Base-by-base conservation (phyloP, 306 rosid genomes). In the Hippophae rhamnoides region DNA sequence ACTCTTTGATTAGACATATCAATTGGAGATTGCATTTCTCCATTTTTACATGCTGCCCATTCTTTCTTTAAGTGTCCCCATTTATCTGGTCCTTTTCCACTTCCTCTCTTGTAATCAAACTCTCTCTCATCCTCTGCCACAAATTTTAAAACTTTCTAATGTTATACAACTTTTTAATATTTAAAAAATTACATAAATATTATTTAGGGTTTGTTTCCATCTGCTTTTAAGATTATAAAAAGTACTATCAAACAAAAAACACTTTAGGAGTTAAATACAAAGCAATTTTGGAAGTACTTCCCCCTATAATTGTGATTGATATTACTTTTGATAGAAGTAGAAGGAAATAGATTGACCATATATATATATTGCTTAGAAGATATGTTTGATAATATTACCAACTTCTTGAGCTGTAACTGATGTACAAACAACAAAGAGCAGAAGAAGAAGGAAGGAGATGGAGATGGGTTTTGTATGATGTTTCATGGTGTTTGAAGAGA, bases 391-490 rank as follows among this genome's bases (percentile, higher is more conserved):
- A 31, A 2, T 2, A 2, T 49, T 81, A 88, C 94, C 94, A 52
- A 75, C 84, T 89, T 89, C 95, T 57, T 81, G 87, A 10, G 87
- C 89, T 50, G 42, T 40, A 25, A 42, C 65, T 50, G 75, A 60
- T 50, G 72, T 45, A 13, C 59, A 41, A 54, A 72, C 14, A 8
- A 44, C 13, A 12, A 69, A 11, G 10, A 76, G 25, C 2, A 43
- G n/a, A 8, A 78, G 11, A 7, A 64, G 56, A 43, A 61, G 62
- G 27, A 61, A 67, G 12, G 18, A 67, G 12, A 61, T 25, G 43
- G 64, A 57, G 40, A 54, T 23, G 63, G 58, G 26, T 11, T 41
- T 59, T 73, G 13, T 72, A 51, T 47, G 75, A 44, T 61, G 62
- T 66, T 70, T 73, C 88, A 79, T 85, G 61, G 47, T 64, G 65